Evolutionary conservation across 2,329 filamentous ascomycete species (phyloP), one percentile per base, ranked within the genome.

Genomic region (Thelonectria olida): DNA sequence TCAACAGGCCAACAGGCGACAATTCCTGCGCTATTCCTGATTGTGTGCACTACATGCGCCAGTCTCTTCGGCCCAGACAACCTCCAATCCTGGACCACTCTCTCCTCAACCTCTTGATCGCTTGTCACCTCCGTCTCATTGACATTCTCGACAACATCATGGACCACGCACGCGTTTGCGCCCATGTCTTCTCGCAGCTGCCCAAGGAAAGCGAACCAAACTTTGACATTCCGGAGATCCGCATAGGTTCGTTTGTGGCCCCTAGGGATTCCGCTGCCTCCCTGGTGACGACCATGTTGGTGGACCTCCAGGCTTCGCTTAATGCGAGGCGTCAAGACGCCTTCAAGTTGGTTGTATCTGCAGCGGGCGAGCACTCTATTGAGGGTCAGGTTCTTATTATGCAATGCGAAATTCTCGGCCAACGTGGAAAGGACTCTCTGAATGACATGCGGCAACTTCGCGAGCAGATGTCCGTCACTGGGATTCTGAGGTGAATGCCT

Each of bases 141-240:
- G 78, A 80, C 48, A 64, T 79, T 5, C 66, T 80, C n/a, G 78
- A 76, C 20, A 65, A 64, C 19, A 54, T 82, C 6, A 58, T 76
- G 19, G 65, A 65, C 17, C 73, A 74, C 22, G 70, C 72, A 7
- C 67, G 68, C 10, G 61, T 74, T 10, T 81, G 80, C 61, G 65
- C 68, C 12, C 69, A 71, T 25, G 63, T 75, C 41, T 71, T 72
- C 7, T 47, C 70, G 0, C 69, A 70, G 1, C 64, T 74, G 1
- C 73, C 75, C 1, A 53, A 63, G 5, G 63, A 70, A 12, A 59
- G 68, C 13, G 72, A 76, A 13, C 77, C 74, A 1, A 69, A 71
- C 6, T 72, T 80, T 36, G 72, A 75, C 17, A 72, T 81, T 4
- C 78, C 79, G 0, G 75, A 80, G 47, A 75, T 81, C 13, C 75